Base-by-base conservation (phyloP, 225 moss, liverwort and hornwort species). In the Physcomitrellopsis africana region DNA sequence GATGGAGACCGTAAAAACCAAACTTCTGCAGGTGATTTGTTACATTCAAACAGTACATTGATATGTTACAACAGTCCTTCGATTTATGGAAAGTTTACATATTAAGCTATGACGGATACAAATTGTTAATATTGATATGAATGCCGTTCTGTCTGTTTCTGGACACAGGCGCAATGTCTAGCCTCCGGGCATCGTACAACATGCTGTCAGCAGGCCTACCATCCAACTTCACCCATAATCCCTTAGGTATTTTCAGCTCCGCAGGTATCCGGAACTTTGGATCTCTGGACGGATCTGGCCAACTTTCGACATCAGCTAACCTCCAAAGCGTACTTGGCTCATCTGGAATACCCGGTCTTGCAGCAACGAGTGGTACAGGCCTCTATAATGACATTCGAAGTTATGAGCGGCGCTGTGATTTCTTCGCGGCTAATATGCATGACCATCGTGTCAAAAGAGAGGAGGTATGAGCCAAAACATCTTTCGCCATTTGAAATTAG, bases 141-240 rank as follows among this genome's bases (percentile, higher is more conserved):
- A 42, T 47, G 73, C 67, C 42, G 19, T 79, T 67, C 68, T 70
- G 76, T 22, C 47, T 75, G 15, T 83, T 79, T 32, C 18, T 44
- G 72, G 27, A 24, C 69, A 63, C 45, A 85, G 87, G 87, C 65
- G 63, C 88, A 89, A 92, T 92, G 80, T 92, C 96, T 73, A 91
- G 81, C 76, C 82, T 94, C 53, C 92, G 96, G 69, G 85, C 90
- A 77, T 94, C 91, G 80, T 92, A 89, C 72, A 75, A 87, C 81
- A 92, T 96, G 83, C 86, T 96, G 77, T 89, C 92, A 79, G 84
- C 86, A 84, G 96, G 96, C 81, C 89, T 93, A 90, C 92, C 96
- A 87, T 89, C 96, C 92, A 94, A 87, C 89, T 92, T 87, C 69
- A 85, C 94, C 74, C 90, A 94, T 77, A 94, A 86, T 81, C 94